phyloP scores from a whole-genome alignment of 2,329 filamentous ascomycete genomes.

The Ceratocystis lukuohia region DNA sequence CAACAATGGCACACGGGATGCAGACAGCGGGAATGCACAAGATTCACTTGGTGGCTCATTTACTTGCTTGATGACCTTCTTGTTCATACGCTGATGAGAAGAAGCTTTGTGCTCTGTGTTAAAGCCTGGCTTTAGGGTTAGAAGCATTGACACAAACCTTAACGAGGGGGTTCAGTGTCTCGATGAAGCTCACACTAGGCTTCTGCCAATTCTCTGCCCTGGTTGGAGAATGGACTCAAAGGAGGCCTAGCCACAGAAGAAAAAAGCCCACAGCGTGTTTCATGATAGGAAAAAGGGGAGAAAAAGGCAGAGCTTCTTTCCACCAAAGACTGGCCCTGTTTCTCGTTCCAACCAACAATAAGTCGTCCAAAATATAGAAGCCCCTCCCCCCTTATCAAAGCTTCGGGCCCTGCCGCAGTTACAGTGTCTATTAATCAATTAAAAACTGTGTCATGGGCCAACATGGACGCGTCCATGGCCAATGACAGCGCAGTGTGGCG shows the following conservation, averaged over 20 bases:
- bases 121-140: neutral
- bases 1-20: neutral
- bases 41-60: neutral
- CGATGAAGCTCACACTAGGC: neutral
- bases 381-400: neutral
- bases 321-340: no score
- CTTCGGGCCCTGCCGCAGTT: neutral
- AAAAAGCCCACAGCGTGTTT: neutral
- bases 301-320: neutral
- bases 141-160: neutral
- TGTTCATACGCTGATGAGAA: no score
- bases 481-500: neutral
- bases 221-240: neutral
- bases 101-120: neutral
- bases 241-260: neutral
- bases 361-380: neutral
- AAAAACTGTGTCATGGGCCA: neutral
- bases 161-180: neutral
- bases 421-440: neutral
- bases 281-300: neutral
- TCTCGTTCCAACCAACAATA: neutral
- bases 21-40: neutral
- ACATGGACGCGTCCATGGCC: neutral
- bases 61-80: neutral
- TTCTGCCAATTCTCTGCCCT: neutral